Evolutionary conservation across 2,329 filamentous ascomycete species (phyloP).

Genomic region (Coccinonectria pachysandricola): DNA sequence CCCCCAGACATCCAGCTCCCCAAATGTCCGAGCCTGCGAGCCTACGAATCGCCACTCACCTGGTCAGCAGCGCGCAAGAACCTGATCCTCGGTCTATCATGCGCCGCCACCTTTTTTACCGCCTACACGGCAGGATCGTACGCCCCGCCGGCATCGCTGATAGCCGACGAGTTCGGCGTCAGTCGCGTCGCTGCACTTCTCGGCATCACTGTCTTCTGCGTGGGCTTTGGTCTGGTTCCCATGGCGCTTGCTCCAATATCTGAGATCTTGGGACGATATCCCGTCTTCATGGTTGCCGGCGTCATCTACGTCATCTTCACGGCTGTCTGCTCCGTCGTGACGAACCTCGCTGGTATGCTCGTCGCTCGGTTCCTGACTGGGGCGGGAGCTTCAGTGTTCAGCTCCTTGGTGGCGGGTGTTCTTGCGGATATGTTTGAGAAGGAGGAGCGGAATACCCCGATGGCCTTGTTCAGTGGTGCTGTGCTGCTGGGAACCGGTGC

Average conservation of each 20-base stretch:
- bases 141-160: constrained; percentile 55
- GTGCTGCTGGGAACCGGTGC: constrained; percentile 72
- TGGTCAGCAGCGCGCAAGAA: constrained; percentile 64
- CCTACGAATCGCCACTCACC: constrained; percentile 59
- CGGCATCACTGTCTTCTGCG: constrained; percentile 73
- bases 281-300: constrained; percentile 69
- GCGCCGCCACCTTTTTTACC: constrained; percentile 63
- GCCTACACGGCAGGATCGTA: constrained; percentile 78
- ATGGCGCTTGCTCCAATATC: constrained; percentile 85
- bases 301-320: constrained; percentile 61
- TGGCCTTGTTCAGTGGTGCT: constrained; percentile 76
- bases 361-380: constrained; percentile 67
- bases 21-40: constrained; percentile 51
- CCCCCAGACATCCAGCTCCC: constrained; percentile 34
- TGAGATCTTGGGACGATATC: constrained; percentile 78
- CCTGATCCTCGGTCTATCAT: constrained; percentile 62
- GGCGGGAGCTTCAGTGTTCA: constrained; percentile 67
- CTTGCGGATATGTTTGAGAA: constrained; percentile 78
- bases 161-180: constrained; percentile 56
- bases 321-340: constrained; percentile 62
- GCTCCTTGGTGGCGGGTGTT: constrained; percentile 86
- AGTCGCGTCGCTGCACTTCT: constrained; percentile 56
- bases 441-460: constrained; percentile 72
- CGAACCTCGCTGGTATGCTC: constrained; percentile 61
- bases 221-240: constrained; percentile 70